Evolutionary conservation across 805 yeast species (phyloP).

Genomic region (Brettanomyces naardenensis): DNA sequence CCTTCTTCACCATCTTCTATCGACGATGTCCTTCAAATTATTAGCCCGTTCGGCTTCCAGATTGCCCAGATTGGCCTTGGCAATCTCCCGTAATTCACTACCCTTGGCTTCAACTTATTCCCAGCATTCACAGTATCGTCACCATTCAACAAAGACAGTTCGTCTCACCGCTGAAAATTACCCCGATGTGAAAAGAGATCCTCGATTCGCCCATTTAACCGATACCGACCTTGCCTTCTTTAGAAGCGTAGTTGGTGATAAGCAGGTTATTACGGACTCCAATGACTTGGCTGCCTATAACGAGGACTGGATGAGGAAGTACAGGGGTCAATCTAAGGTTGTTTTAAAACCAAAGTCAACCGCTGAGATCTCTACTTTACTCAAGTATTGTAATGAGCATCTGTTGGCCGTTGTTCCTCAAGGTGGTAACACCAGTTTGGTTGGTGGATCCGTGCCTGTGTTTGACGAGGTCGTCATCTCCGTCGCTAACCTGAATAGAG

Average conservation of each 20-base stretch:
- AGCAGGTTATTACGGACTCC: slow-evolving; percentile 41
- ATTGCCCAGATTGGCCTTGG: too few species aligned
- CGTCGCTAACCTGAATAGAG: slow-evolving; percentile 60
- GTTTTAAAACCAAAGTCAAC: slow-evolving; percentile 79
- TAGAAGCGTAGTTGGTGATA: slow-evolving; percentile 45
- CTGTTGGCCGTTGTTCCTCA: slow-evolving; percentile 87
- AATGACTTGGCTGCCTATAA: slow-evolving; percentile 68
- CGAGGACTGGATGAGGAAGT: slow-evolving; percentile 93
- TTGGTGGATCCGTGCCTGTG: slow-evolving; percentile 89
- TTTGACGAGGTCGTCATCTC: slow-evolving; percentile 84
- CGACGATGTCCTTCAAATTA: too few species aligned
- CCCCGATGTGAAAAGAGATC: neutral
- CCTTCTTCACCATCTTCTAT: too few species aligned
- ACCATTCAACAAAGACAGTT: neutral
- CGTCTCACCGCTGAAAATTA: slow-evolving; percentile 1
- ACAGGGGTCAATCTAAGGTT: slow-evolving; percentile 76
- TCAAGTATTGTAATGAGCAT: slow-evolving; percentile 72
- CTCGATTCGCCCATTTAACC: slow-evolving; percentile 28
- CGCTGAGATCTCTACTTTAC: slow-evolving; percentile 66
- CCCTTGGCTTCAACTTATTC: too few species aligned
- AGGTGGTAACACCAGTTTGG: slow-evolving; percentile 95
- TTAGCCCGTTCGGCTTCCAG: too few species aligned
- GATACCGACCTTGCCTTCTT: slow-evolving; percentile 55
- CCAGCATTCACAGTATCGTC: too few species aligned
- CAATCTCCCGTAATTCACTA: too few species aligned